Base-by-base conservation (phyloP, 805 yeast species). In the Schwanniomyces pseudopolymorphus region DNA sequence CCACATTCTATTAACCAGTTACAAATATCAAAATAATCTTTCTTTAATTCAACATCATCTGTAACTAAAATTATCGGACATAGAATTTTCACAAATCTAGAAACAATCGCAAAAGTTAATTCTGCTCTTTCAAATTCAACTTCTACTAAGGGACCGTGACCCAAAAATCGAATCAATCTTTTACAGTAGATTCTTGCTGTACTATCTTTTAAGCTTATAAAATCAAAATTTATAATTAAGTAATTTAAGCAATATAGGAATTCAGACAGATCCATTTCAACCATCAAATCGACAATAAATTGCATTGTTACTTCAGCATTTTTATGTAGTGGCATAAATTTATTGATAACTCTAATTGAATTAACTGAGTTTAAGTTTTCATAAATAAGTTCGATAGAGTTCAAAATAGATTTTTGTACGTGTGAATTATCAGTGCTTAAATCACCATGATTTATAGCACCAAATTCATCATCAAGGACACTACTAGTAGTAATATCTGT, bases 11-110 rank as follows among this genome's bases (percentile, higher is more conserved):
- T 35, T 7, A 81, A 49, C 74, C 80, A 83, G 1, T 64, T 58
- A 33, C 72, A 64, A 16, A 83, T 70, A 51, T 82, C 86, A 31
- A 55, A 56, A 38, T 74, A 72, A 41, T 80, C 84, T 3, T 66
- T 66, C 16, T 58, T 51, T 6, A 77, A 55, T 1, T 56, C 57
- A 1, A 51, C 57, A 7, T 59, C 54, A 0, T 40, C 27, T 4
- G 43, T 45, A 1, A 42, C 31, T 1, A 67, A 37, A 70, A 80
- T 67, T 0, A 52, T 40, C 1, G 53, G 56, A 3, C 62, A 47
- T 35, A 70, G 57, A 0, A 51, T 25, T 0, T 39, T 20, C 21
- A 75, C 50, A 1, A 77, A 41, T 27, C 55, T 57, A 27, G 75
- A 67, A 0, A 70, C 58, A 0, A 67, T 45, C n/a, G 57, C 40